phyloP scores from a whole-genome alignment of 164 flowering plant species.

The Santalum album region DNA sequence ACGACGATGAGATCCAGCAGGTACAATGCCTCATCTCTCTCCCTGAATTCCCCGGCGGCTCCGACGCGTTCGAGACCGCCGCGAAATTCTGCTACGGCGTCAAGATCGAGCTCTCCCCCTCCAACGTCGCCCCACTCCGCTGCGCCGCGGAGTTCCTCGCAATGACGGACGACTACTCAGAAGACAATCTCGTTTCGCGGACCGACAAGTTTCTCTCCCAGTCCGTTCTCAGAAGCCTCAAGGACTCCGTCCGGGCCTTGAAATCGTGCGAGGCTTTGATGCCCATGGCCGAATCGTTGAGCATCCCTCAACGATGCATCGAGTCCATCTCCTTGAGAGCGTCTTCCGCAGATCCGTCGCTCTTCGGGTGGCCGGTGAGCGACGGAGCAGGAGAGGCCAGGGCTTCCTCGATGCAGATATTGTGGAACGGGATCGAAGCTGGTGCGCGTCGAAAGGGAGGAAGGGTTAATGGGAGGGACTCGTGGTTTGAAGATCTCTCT shows the following conservation, averaged over 20 bases:
- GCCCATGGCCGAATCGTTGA: conserved; percentile 46
- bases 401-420: conserved; percentile 15
- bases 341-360: conserved; percentile 45
- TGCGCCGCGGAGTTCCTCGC: conserved; percentile 76
- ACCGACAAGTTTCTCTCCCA: conserved; percentile 57
- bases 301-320: conserved; percentile 49
- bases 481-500: conserved; percentile 62
- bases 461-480: conserved; percentile 9
- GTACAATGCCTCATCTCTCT: conserved; percentile 32
- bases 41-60: conserved; percentile 70
- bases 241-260: conserved; percentile 41
- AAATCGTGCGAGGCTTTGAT: conserved; percentile 50
- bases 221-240: conserved; percentile 37
- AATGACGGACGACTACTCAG: conserved; percentile 76
- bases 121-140: conserved; percentile 60
- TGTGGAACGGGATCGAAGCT: conserved; percentile 46
- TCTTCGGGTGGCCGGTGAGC: conserved; percentile 76
- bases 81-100: conserved; percentile 90
- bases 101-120: conserved; percentile 49
- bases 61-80: conserved; percentile 64
- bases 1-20: conserved; percentile 19
- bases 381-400: conserved; percentile 20
- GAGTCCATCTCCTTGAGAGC: conserved; percentile 48
- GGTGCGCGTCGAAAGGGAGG: conserved; percentile 17
- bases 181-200: conserved; percentile 60